Percentiles rank a stretch among this genome's conserved stretches.
Conservation (phyloP, 768 basidiomycete genomes). For the Crepidotus variabilis region DNA sequence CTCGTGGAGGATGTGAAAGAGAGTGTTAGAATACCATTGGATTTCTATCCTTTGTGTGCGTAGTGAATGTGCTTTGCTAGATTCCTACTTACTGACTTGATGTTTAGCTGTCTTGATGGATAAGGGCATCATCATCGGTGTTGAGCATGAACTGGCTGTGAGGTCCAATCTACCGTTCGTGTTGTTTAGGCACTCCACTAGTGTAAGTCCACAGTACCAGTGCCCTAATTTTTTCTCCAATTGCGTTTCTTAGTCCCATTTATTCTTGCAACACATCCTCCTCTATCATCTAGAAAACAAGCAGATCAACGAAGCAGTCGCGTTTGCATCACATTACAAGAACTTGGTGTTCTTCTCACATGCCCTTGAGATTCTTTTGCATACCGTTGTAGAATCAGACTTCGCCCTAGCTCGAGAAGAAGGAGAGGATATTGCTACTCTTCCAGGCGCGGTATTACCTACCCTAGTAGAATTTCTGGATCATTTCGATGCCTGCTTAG, state of each 20-base stretch:
- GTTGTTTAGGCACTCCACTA: conserved; percentile 89
- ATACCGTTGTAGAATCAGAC: conserved; percentile 90
- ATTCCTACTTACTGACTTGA: conserved; percentile 5
- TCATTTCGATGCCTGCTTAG: conserved; percentile 85
- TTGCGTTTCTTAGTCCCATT: conserved; percentile 62
- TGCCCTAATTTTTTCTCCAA: not conserved
- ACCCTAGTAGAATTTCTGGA: conserved; percentile 87
- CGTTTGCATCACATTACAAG: conserved; percentile 84
- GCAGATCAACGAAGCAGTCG: conserved; percentile 72
- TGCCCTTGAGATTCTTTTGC: conserved; percentile 89
- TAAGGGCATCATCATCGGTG: conserved; percentile 97
- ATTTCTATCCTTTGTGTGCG: conserved; percentile 95
- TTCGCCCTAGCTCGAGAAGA: conserved; percentile 32
- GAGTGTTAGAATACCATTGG: conserved; percentile 87
- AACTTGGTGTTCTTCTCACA: conserved; percentile 90
- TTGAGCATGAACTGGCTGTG: conserved; percentile 81
- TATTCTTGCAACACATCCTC: conserved; percentile 92
- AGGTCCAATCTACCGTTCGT: conserved; percentile 79
- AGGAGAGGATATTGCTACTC: conserved; percentile 23
- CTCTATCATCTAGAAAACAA: conserved; percentile 70
- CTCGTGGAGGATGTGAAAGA: conserved; percentile 67
- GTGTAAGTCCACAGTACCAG: conserved; percentile 45
- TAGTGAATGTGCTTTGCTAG: conserved; percentile 17
- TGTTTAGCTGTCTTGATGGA: conserved; percentile 91
- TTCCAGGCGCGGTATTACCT: conserved; percentile 47